Evolutionary conservation across 129 eudicot genomes (phyloP), one percentile per base, ranked within the genome.

Genomic region (Chrysanthemum lavandulifolium): DNA sequence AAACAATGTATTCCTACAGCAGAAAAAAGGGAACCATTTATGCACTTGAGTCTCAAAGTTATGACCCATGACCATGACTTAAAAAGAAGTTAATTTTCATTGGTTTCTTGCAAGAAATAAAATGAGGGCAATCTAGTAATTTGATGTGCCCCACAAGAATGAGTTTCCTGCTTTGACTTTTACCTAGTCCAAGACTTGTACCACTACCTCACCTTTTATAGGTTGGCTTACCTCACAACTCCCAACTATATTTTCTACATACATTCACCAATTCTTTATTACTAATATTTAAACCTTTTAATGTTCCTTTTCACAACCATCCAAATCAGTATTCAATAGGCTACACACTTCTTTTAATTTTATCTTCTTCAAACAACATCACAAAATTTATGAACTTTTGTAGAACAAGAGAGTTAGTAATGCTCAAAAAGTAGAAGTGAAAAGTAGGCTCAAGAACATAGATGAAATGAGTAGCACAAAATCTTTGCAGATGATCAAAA

Each of bases 221-320:
- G 76, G 76, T 62, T 77, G 63, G 76, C 66, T 65, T 61, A 70
- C 72, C 71, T 70, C 66, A 54, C 81, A 78, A 70, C 81, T 65
- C 65, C 81, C 81, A 78, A 62, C 76, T 71, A 78, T 58, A 78
- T 78, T 63, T 78, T 67, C 72, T 52, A 77, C 71, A 31, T 61
- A 52, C 29, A 68, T 59, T 61, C 80, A 68, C 59, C 75, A 61
- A 57, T 69, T 69, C 51, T 77, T 69, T 77, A 51, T 77, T 61
- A 77, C 25, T 58, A 31, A 49, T 64, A 68, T 77, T 69, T 62
- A 12, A 52, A 25, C 54, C 47, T 40, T 40, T 40, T 40, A 40
- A 69, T 71, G 70, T 69, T 61, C 74, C 12, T 29, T 69, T 19
- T 63, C 62, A 73, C 78, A 73, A 56, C 61, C 15, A 69, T 69